phyloP scores from a whole-genome alignment of 805 yeast genomes.

The Saccharomycopsis fibuligera region DNA sequence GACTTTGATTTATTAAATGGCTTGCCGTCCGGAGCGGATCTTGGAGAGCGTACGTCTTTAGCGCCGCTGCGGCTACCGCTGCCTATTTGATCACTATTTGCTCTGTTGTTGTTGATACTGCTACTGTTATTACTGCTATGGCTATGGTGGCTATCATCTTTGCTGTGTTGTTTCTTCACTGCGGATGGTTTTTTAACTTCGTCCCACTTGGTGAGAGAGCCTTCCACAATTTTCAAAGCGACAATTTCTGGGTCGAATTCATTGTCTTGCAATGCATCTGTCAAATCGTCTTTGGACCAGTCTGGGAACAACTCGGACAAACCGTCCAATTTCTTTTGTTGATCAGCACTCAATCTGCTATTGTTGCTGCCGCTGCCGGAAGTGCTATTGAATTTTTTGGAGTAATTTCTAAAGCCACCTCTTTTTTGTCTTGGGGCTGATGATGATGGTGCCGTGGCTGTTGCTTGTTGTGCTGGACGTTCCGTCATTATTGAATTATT shows the following conservation, averaged over 20 bases:
- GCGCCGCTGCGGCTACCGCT: conserved; percentile 4
- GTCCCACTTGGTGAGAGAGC: conserved; percentile 90
- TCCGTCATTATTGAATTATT: neutral
- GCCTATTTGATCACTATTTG: conserved; percentile 22
- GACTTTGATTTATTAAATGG: conserved; percentile 16
- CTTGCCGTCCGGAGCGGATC: conserved; percentile 1
- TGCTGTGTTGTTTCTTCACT: conserved; percentile 43
- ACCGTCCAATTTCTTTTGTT: conserved; percentile 40
- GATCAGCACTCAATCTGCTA: conserved; percentile 21
- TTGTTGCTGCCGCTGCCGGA: conserved; percentile 4
- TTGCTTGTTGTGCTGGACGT: too few relatives aligned
- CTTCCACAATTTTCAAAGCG: conserved; percentile 82
- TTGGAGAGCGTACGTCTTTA: too few relatives aligned
- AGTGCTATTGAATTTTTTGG: conserved; percentile 35
- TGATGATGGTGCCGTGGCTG: neutral
- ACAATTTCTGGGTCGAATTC: conserved; percentile 68
- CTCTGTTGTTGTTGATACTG: conserved; percentile 24
- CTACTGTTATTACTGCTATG: neutral
- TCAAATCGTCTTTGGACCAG: conserved; percentile 84
- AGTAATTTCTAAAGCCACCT: conserved; percentile 38
- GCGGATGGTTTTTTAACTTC: conserved; percentile 69
- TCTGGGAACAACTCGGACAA: conserved; percentile 87
- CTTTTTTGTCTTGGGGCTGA: neutral
- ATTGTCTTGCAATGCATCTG: conserved; percentile 67
- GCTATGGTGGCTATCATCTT: conserved; percentile 17